These are phyloP conservation scores for Xylaria curta DNA, from an alignment of 495 filamentous ascomycete genomes.

Conservation along the genomic window DNA sequence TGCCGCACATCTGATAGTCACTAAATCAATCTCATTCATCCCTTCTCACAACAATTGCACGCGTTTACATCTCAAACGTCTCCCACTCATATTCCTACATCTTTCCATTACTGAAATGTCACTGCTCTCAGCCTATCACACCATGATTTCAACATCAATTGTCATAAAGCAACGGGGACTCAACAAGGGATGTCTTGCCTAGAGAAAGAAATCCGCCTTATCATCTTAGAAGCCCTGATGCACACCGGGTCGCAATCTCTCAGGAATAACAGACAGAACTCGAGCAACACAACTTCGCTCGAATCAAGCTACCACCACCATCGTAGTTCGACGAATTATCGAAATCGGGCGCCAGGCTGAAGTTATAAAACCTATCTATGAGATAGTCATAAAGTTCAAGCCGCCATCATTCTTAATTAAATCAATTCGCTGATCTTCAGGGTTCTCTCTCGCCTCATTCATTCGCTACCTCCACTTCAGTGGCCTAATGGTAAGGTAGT, in stretches of 20 bases:
- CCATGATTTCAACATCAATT: slow-evolving; percentile 30
- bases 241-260: slow-evolving; percentile 45
- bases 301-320: slow-evolving; percentile 46
- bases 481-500: too few species aligned
- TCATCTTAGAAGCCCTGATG: slow-evolving; percentile 37
- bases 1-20: too few species aligned
- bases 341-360: too few species aligned
- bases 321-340: slow-evolving; percentile 41
- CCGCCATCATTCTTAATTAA: too few species aligned
- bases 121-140: slow-evolving; percentile 22
- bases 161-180: slow-evolving; percentile 30
- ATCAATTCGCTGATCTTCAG: too few species aligned
- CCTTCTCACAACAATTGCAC: too few species aligned
- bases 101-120: slow-evolving; percentile 15
- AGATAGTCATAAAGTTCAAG: too few species aligned
- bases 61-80: too few species aligned
- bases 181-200: slow-evolving; percentile 33
- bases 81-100: slow-evolving; percentile 12
- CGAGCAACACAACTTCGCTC: slow-evolving; percentile 48
- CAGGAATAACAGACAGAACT: slow-evolving; percentile 48
- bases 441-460: too few species aligned
- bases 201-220: slow-evolving; percentile 37
- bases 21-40: too few species aligned
- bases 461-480: too few species aligned
- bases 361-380: too few species aligned